Base-by-base conservation (phyloP, 768 basidiomycete species). In the Suillus tomentosus region DNA sequence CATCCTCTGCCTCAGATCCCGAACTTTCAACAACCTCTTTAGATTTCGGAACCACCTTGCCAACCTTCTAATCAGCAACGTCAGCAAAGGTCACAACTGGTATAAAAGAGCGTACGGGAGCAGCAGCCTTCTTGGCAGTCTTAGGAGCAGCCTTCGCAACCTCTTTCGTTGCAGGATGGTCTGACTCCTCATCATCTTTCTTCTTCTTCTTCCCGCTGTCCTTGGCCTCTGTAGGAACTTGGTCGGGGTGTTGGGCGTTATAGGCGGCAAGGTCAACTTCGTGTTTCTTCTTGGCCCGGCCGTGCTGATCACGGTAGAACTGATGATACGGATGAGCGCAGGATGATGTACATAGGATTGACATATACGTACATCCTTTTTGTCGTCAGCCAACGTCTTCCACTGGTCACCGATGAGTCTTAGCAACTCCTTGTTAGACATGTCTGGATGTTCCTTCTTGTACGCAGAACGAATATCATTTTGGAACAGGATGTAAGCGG, bases 401-500 rank as follows among this genome's bases (percentile, higher is more conserved):
- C 96, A 99, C 66, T 84, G 82, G 63, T 86, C 85, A 17, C 90
- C 82, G 67, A 97, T 92, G 68, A 89, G 72, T 40, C 73, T 73
- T 70, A 97, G 78, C 43, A 97, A 77, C 62, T 96, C 94, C 45
- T 84, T 74, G 73, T 97, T 89, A 43, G 83, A 76, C 64, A 94
- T 75, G 10, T 79, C 76, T 11, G 92, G 90, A 73, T 91, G 78
- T 68, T 82, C 76, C 45, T 81, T 80, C 79, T 89, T 88, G 69
- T 96, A 81, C 63, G 85, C 81, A 64, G 85, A 85, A 74, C 95
- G 90, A 61, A 95, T 83, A 15, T 92, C 91, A 73, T 96, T 97
- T 79, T 98, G 96, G 83, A 91, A 99, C 69, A 96, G 80, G 71
- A 99, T 86, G 79, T 96, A 99, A 22, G 95, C 94, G 8, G 92